These are phyloP conservation scores for Phytopythium kandeliae DNA, from an alignment of 352 stramenopile species.

Conservation along the genomic window DNA sequence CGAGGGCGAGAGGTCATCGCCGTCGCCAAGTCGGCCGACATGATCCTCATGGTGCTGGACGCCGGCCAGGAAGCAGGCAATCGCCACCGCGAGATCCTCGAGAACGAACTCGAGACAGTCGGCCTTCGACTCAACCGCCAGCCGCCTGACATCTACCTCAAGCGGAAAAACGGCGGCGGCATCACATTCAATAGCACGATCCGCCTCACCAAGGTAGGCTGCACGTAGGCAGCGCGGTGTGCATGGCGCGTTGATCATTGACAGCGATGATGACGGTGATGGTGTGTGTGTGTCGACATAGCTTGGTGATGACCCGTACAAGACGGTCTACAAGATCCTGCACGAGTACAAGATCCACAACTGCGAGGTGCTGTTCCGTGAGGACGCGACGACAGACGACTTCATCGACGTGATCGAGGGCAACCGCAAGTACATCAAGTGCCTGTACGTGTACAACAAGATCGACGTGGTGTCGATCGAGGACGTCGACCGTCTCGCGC, in stretches of 20 bases:
- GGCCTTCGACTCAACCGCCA: constrained; percentile 96
- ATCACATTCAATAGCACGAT: constrained; percentile 97
- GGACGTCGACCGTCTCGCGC: constrained; percentile 96
- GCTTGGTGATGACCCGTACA: constrained; percentile 84
- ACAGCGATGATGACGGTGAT: not conserved
- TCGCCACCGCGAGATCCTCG: constrained; percentile 94
- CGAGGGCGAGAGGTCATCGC: constrained; percentile 98
- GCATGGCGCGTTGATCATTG: not conserved
- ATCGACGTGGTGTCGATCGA: constrained; percentile 99
- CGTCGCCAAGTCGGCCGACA: constrained; percentile 97
- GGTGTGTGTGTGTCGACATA: constrained; percentile 14
- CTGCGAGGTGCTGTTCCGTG: constrained; percentile 95
- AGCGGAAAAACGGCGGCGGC: constrained; percentile 92
- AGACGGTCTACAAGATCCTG: constrained; percentile 88
- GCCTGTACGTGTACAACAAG: constrained; percentile 99
- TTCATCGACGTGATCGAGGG: constrained; percentile 98
- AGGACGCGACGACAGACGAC: constrained; percentile 97
- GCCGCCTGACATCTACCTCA: constrained; percentile 96
- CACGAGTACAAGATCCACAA: constrained; percentile 98
- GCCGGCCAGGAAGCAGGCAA: constrained; percentile 98
- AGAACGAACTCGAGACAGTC: constrained; percentile 98
- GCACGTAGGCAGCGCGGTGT: too few relatives aligned
- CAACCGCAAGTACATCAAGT: constrained; percentile 99
- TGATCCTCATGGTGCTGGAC: constrained; percentile 99
- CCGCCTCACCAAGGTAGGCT: constrained; percentile 89